phyloP scores from a whole-genome alignment of 2,329 filamentous ascomycete genomes.

The Cercospora janseana region DNA sequence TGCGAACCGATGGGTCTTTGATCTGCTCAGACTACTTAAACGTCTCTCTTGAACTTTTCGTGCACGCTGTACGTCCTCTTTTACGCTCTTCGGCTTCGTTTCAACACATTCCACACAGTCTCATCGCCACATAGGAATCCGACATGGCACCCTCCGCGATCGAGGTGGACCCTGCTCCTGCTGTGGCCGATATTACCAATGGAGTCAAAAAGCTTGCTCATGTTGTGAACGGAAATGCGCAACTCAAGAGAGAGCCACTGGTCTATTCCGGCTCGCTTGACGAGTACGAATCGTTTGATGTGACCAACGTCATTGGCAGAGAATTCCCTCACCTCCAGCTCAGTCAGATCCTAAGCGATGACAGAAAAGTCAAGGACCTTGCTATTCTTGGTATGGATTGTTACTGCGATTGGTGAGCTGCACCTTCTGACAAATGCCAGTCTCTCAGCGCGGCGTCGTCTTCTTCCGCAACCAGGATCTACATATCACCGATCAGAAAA shows the following conservation, averaged over 20 bases:
- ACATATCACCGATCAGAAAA: conserved; percentile 62
- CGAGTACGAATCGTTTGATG: conserved; percentile 48
- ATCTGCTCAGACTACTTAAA: background rate
- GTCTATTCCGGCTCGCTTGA: conserved; percentile 44
- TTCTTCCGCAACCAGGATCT: conserved; percentile 60
- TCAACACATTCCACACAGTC: background rate
- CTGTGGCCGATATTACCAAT: conserved; percentile 8
- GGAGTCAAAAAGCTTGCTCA: conserved; percentile 11
- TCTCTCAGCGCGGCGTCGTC: conserved; percentile 67
- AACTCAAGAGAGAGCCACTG: conserved; percentile 14
- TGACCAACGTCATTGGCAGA: conserved; percentile 53
- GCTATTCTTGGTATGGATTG: conserved; percentile 56
- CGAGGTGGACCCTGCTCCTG: conserved; percentile 1
- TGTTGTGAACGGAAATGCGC: background rate
- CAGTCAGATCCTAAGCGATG: conserved; percentile 39
- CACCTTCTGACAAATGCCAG: conserved; percentile 40
- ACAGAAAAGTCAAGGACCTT: conserved; percentile 42
- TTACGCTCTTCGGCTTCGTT: background rate
- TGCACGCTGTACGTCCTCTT: background rate
- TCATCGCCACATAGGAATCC: background rate
- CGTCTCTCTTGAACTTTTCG: background rate
- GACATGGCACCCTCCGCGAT: conserved; percentile 10
- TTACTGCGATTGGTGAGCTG: background rate
- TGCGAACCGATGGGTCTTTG: conserved; percentile 1
- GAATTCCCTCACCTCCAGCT: conserved; percentile 46